Base-by-base conservation (phyloP, 2,329 filamentous ascomycete species). In the Alternaria rosae region DNA sequence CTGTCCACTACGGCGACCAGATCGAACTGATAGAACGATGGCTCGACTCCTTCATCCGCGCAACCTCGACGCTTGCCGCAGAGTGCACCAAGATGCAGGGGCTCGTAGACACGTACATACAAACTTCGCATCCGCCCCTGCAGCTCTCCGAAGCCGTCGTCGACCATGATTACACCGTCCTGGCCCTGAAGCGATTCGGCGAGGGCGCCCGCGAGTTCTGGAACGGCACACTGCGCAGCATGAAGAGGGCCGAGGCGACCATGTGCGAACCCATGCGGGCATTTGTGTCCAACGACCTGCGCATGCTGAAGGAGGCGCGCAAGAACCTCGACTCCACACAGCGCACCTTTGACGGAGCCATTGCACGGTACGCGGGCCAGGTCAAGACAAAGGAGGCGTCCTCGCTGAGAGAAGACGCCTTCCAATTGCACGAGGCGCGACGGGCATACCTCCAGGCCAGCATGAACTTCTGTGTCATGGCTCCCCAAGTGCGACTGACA, bases 311-410 rank as follows among this genome's bases (percentile, higher is more conserved):
- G 79, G 94, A 98, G 73, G 88, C 88, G 9, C 88, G 93, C 57
- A 88, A 91, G 69, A 83, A 85, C 12, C 84, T 98, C 58, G 94
- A 97, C 62, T 83, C 88, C 48, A 85, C 92, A 0, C 95, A 99
- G 79, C 92, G 93, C 79, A 86, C 87, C 4, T 97, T 94, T 73
- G 95, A 99, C 77, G 86, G 87, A 57, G 88, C 92, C 4, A 86
- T 97, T 60, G 88, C 92, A 21, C 89, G 94, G 61, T 98, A 97
- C 75, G 87, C 93, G 6, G 85, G 87, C 4, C 93, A 97, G 79
- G 91, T 90, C 68, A 98, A 97, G 83, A 90, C 92, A 6, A 99
- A 98, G 80, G 95, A 99, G 79, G 88, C 94, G 0, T 97, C 93
- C 0, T 88, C 93, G 1, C 84, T 99, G 58, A 87, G 95, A 62